Base-by-base conservation (phyloP, 1,284 basidiomycete genomes). In the Ustilago nuda region DNA sequence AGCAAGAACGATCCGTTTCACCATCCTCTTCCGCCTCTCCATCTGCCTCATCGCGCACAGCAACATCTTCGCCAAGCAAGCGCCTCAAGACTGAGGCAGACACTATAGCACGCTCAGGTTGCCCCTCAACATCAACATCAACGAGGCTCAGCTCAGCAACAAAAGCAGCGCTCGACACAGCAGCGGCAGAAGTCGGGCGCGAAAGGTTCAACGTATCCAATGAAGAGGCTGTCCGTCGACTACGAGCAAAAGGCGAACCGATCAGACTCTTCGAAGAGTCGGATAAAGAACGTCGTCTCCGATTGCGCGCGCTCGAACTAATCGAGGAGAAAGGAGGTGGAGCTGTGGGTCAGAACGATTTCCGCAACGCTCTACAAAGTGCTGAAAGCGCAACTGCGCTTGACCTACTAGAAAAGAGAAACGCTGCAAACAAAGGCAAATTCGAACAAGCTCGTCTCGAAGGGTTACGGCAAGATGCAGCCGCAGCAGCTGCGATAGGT, bases 261-360 rank as follows among this genome's bases (percentile, higher is more conserved):
- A 93, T 99, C 72, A 91, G 94, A 9, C 88, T 99, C 2, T 99
- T 99, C 84, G 97, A 92, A 48, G 97, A 99, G 86, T 91, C 92
- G 0, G 96, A 99, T 87, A 94, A 94, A 87, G 97, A 98, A 55
- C 89, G 96, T 9, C 89, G 95, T 45, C 87, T 98, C 30, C 91
- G 97, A 17, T 87, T 99, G 30, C 91, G 96, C 63, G 95, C 96
- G 0, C 88, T 99, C 15, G 96, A 99, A 86, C 89, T 99, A 55
- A 92, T 97, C 70, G 95, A 84, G 56, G 79, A 80, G 56, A 77
- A 76, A 61, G 56, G 77, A n/a, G 53, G 67, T 39, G 55, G 62
- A 58, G 52, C 66, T 13, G n/a, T 70, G 32, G 80, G 83, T 30
- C 82, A 82, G 61, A 83, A 98, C 84, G 97, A 98, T 85, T 98